These are phyloP conservation scores for Pestalotiopsis sp. DNA, from an alignment of 2,329 filamentous ascomycete species.

Conservation along the genomic window DNA sequence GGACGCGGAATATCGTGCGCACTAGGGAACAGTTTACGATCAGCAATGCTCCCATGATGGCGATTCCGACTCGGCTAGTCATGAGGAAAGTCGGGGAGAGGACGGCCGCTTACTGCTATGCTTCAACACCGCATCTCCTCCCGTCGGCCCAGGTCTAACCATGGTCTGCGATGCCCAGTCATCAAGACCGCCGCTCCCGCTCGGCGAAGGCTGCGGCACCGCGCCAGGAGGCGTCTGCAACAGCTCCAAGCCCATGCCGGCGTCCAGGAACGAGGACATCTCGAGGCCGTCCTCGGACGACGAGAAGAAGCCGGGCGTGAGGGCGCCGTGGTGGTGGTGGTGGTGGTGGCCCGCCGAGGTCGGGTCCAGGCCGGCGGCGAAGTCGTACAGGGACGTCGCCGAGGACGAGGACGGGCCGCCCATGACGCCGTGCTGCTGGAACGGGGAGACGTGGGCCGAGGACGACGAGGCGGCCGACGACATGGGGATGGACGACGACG, in stretches of 20 bases:
- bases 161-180: neutral
- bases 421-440: neutral
- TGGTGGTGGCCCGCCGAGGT: neutral
- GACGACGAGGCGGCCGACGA: neutral
- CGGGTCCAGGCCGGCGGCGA: neutral
- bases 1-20: conserved; percentile 34
- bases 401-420: neutral
- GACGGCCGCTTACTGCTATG: conserved; percentile 6
- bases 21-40: neutral
- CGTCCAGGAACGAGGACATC: conserved; percentile 3
- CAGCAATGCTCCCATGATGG: neutral
- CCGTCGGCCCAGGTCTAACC: neutral
- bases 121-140: conserved; percentile 4
- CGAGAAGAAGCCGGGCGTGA: conserved; percentile 10
- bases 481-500: neutral
- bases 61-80: no score
- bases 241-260: neutral
- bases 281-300: conserved; percentile 10
- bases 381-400: neutral
- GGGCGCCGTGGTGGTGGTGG: neutral
- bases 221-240: conserved; percentile 2
- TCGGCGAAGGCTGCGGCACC: conserved; percentile 10
- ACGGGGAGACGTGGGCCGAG: neutral
- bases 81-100: neutral
- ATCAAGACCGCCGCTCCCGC: neutral